Evolutionary conservation across 257 asterid genomes (phyloP), one percentile per base, ranked within the genome.

Genomic region (Knoxia roxburghii): DNA sequence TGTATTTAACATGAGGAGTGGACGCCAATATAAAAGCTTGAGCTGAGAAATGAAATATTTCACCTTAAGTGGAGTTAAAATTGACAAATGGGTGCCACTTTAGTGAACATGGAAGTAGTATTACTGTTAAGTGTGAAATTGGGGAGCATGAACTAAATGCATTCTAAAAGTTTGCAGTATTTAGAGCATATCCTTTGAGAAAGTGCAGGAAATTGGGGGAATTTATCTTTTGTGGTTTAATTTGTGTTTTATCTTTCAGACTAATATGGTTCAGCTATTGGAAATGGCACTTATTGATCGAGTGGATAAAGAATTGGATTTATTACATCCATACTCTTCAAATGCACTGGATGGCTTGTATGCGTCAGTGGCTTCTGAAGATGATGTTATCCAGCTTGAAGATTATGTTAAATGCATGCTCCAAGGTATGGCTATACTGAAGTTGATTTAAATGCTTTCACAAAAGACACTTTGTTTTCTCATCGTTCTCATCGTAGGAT

Each of bases 231-330:
- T 72, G 46, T 45, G 15, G 64, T 53, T 73, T 79, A 70, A 70
- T 64, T 32, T 35, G 5, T 78, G 37, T 48, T 60, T 72, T 63
- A 30, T 78, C 75, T 74, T 63, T 64, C 84, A 94, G 97, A 85
- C 70, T 77, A 50, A 75, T 65, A 66, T 85, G 80, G 71, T 90
- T 59, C 96, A 88, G 77, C 82, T 90, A 24, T 69, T 94, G 75
- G 95, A 94, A 80, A 77, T 85, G 61, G 76, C 82, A 70, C 83
- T 94, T 45, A 75, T 68, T 67, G 95, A 93, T 61, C 87, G 83
- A 50, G 73, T 68, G 69, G 86, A 85, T 48, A 90, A 85, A 82
- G 99, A 90, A 64, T 68, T 81, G 30, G 96, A 86, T 69, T 60
- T 55, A 55, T 72, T 86, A 1, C 82, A 68, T 60, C 72, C 84